These are phyloP conservation scores for Plasmodium reichenowi DNA, from an alignment of 169 alveolate genomes.

Conservation along the genomic window DNA sequence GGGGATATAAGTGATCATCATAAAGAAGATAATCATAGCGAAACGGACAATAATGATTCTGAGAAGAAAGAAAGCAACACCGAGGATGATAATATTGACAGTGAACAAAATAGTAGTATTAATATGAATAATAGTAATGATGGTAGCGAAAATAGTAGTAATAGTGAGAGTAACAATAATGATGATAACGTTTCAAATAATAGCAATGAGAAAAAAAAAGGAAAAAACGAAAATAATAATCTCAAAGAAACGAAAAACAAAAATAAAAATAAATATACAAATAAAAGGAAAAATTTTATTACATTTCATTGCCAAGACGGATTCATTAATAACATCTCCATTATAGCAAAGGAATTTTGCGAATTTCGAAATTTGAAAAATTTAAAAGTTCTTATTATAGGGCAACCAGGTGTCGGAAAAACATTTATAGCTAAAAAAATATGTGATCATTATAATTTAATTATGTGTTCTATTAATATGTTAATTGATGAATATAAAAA, in stretches of 20 bases:
- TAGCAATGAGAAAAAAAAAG: neutral
- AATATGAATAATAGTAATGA: neutral
- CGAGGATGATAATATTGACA: neutral
- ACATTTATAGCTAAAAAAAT: constrained; percentile 54
- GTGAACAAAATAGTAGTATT: neutral
- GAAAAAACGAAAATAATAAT: neutral
- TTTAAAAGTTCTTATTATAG: constrained; percentile 27
- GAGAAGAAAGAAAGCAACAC: neutral
- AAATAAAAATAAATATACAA: neutral
- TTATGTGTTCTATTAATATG: constrained; percentile 15
- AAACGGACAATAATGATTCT: neutral
- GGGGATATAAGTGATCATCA: neutral
- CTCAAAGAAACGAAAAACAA: neutral
- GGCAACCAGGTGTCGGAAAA: constrained; percentile 67
- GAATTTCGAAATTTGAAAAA: constrained; percentile 35
- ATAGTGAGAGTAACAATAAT: neutral
- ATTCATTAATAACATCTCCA: constrained; percentile 28
- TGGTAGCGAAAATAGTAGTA: neutral
- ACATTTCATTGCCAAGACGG: constrained; percentile 57
- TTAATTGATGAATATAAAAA: constrained; percentile 38
- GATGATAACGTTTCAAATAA: neutral
- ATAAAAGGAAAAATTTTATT: neutral
- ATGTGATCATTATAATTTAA: constrained; percentile 55
- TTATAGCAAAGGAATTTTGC: constrained; percentile 47
- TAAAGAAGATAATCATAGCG: neutral